These are phyloP conservation scores for Amaranthus tricolor DNA, from an alignment of 179 eudicot genomes.

Conservation along the genomic window DNA sequence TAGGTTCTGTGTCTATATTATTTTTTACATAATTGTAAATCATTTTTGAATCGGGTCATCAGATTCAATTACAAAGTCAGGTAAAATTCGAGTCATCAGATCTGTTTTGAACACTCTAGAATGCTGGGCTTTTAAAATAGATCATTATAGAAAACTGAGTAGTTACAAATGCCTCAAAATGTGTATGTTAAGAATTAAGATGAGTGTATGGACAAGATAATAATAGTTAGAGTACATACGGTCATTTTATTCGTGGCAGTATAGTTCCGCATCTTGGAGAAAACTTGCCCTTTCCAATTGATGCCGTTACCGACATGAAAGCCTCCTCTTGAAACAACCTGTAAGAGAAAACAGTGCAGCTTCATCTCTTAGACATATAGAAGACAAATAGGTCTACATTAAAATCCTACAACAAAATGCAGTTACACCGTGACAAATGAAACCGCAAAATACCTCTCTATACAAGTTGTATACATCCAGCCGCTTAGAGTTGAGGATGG, in stretches of 20 bases:
- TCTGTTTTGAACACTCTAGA: too few species aligned
- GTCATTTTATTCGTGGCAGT: constrained; percentile 95
- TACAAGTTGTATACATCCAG: constrained; percentile 90
- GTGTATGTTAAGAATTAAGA: too few species aligned
- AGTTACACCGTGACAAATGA: constrained; percentile 3
- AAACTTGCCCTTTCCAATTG: constrained; percentile 99
- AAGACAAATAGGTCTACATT: neutral
- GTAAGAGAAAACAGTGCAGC: constrained; percentile 11
- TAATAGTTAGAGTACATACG: constrained; percentile 42
- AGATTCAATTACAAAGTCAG: too few species aligned
- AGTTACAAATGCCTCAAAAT: too few species aligned
- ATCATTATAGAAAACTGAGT: too few species aligned
- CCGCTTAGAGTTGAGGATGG: constrained; percentile 91
- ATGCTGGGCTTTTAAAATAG: too few species aligned
- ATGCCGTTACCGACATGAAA: constrained; percentile 99
- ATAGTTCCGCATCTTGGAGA: constrained; percentile 96
- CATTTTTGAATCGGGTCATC: too few species aligned
- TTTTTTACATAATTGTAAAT: too few species aligned
- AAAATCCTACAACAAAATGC: neutral
- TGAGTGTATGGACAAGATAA: neutral
- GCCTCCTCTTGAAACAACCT: constrained; percentile 99
- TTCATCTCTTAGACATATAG: neutral
- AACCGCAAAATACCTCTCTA: constrained; percentile 62
- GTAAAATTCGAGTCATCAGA: too few species aligned
- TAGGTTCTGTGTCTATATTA: too few species aligned